phyloP scores from a whole-genome alignment of 352 stramenopile species.

The Globisporangium nunn region DNA sequence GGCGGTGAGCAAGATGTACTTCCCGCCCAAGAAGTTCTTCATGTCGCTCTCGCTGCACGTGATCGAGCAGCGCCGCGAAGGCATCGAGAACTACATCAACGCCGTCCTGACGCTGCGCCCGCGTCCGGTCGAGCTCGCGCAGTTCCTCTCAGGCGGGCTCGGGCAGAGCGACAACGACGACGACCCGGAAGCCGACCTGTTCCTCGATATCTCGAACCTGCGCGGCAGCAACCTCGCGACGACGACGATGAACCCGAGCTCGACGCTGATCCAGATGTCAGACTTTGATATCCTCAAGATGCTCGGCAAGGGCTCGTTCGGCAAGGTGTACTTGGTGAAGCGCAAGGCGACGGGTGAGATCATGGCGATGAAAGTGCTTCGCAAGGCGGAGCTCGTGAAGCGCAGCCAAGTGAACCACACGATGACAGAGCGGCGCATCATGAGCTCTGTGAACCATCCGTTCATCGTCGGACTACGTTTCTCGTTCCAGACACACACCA shows the following conservation, averaged over 20 bases:
- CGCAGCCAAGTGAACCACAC: slow-evolving; percentile 84
- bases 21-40: slow-evolving; percentile 85
- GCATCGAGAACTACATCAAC: slow-evolving; percentile 82
- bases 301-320: slow-evolving; percentile 95
- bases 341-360: slow-evolving; percentile 72
- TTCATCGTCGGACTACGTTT: slow-evolving; percentile 96
- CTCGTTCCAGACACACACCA: slow-evolving; percentile 88
- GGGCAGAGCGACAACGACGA: slow-evolving; percentile 46
- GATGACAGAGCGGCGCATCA: slow-evolving; percentile 86
- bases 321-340: slow-evolving; percentile 96
- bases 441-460: slow-evolving; percentile 90
- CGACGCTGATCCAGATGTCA: slow-evolving; percentile 47
- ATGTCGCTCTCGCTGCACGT: slow-evolving; percentile 82
- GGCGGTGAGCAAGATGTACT: slow-evolving; percentile 74
- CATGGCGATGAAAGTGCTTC: slow-evolving; percentile 85
- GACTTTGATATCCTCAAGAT: slow-evolving; percentile 98
- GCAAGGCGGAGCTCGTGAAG: slow-evolving; percentile 85
- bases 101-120: slow-evolving; percentile 62
- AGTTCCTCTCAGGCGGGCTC: slow-evolving; percentile 51
- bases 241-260: slow-evolving; percentile 1
- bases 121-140: slow-evolving; percentile 53
- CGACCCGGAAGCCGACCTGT: slow-evolving; percentile 45
- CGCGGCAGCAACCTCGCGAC: slow-evolving; percentile 7
- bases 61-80: slow-evolving; percentile 78
- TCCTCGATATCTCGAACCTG: slow-evolving; percentile 25